Percentiles rank a stretch among this genome's conserved stretches.
phyloP scores from a whole-genome alignment of 345 rosid species.

The Microthlaspi erraticum region DNA sequence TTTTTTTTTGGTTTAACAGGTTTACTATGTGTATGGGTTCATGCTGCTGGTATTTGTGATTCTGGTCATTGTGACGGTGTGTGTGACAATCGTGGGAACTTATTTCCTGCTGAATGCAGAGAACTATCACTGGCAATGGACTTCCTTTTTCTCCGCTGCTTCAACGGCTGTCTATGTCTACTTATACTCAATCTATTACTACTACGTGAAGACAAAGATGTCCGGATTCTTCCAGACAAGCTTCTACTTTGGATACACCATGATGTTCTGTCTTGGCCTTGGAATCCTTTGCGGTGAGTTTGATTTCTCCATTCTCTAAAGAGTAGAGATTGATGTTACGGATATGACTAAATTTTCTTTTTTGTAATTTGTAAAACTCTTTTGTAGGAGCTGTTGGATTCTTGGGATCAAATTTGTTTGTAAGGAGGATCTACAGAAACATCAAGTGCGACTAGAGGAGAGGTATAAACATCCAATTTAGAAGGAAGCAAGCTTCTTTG shows the following conservation, averaged over 20 bases:
- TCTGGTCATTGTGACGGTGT: slow-evolving; percentile 82
- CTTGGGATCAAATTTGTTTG: slow-evolving; percentile 90
- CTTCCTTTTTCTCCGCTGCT: slow-evolving; percentile 93
- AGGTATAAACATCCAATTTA: slow-evolving; percentile 21
- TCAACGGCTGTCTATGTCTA: slow-evolving; percentile 93
- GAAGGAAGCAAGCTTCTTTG: slow-evolving; percentile 34
- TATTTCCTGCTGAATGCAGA: slow-evolving; percentile 94
- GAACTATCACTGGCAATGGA: slow-evolving; percentile 99
- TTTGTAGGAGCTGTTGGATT: slow-evolving; percentile 90
- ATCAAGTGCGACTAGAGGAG: slow-evolving; percentile 81
- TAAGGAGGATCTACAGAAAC: slow-evolving; percentile 96
- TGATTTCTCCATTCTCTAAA: slow-evolving; percentile 7
- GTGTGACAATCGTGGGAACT: slow-evolving; percentile 93
- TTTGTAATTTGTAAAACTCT: not conserved
- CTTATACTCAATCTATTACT: slow-evolving; percentile 89
- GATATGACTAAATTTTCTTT: not conserved
- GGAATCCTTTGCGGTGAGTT: slow-evolving; percentile 93
- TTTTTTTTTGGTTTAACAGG: slow-evolving; percentile 50
- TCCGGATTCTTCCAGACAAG: slow-evolving; percentile 97
- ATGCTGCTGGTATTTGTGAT: slow-evolving; percentile 90
- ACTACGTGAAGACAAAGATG: slow-evolving; percentile 92
- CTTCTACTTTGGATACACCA: slow-evolving; percentile 93
- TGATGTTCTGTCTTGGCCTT: slow-evolving; percentile 95
- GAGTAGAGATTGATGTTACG: not conserved
- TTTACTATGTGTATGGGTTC: slow-evolving; percentile 91